phyloP scores from a whole-genome alignment of 2,329 filamentous ascomycete genomes.

The Neonectria magnoliae region DNA sequence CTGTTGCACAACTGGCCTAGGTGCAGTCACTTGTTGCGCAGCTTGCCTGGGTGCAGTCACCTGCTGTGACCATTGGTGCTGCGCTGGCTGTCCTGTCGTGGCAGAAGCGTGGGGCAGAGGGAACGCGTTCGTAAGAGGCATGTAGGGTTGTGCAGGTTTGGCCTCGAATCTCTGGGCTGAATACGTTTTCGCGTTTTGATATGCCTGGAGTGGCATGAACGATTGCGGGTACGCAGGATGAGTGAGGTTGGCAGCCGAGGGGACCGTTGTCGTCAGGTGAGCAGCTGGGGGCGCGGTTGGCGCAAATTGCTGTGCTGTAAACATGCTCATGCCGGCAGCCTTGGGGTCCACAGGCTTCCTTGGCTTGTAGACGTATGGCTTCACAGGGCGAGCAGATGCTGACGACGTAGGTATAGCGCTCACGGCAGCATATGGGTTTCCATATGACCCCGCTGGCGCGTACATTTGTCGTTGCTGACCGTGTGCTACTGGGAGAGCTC shows the following conservation, averaged over 20 bases:
- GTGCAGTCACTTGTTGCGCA: neutral
- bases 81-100: conserved; percentile 9
- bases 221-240: conserved; percentile 27
- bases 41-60: conserved; percentile 4
- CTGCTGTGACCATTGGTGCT: conserved; percentile 27
- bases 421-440: conserved; percentile 15
- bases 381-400: conserved; percentile 46
- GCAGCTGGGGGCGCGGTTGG: conserved; percentile 21
- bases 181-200: conserved; percentile 27
- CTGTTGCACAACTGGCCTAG: conserved; percentile 9
- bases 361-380: conserved; percentile 66
- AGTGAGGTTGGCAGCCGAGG: neutral
- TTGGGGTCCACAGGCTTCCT: conserved; percentile 47
- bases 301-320: conserved; percentile 41
- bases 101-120: conserved; percentile 7
- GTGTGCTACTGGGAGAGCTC: conserved; percentile 46
- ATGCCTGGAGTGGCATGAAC: conserved; percentile 17
- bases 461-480: conserved; percentile 41
- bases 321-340: conserved; percentile 34
- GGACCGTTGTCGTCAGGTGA: conserved; percentile 1
- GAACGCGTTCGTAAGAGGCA: conserved; percentile 16
- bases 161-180: conserved; percentile 39
- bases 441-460: conserved; percentile 30
- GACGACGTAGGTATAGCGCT: neutral
- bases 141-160: conserved; percentile 28